Evolutionary conservation across 2,329 filamentous ascomycete genomes (phyloP).

Genomic region (Cadophora sp.): DNA sequence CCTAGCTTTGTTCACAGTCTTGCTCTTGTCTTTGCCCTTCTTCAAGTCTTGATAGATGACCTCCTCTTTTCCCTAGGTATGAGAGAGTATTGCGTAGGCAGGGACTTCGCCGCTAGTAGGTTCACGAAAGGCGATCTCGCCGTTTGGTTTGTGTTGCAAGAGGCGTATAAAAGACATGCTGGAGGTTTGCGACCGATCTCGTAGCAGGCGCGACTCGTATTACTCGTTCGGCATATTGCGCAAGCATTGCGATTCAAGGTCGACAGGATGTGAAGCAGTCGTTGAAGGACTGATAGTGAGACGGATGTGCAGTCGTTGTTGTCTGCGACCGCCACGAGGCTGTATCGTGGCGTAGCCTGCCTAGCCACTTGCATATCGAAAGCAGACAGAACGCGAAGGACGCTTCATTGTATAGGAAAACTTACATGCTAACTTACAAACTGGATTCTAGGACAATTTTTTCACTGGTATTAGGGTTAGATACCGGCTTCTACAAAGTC

Average conservation of each 20-base stretch:
- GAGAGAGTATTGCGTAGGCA: no score
- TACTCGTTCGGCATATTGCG: slow-evolving; percentile 7
- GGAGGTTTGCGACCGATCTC: no score
- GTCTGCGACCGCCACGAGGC: slow-evolving; percentile 9
- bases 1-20: no score
- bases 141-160: no score
- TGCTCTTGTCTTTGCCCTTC: no score
- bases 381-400: slow-evolving; percentile 33
- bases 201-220: slow-evolving; percentile 31
- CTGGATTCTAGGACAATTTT: slow-evolving; percentile 28
- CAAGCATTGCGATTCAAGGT: slow-evolving; percentile 33
- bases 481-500: slow-evolving; percentile 28
- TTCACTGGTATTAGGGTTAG: slow-evolving; percentile 23
- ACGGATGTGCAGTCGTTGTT: slow-evolving; percentile 30
- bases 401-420: slow-evolving; percentile 31
- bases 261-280: no score
- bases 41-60: no score
- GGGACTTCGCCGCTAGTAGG: no score
- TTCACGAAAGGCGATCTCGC: no score
- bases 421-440: slow-evolving; percentile 10
- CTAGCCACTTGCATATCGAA: slow-evolving; percentile 31
- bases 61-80: no score
- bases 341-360: no score
- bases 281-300: slow-evolving; percentile 27
- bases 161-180: no score